Percentiles rank a stretch among this genome's conserved stretches.
These are phyloP conservation scores for Epichloe uncinata DNA, from an alignment of 2,329 filamentous ascomycete genomes.

Conservation along the genomic window DNA sequence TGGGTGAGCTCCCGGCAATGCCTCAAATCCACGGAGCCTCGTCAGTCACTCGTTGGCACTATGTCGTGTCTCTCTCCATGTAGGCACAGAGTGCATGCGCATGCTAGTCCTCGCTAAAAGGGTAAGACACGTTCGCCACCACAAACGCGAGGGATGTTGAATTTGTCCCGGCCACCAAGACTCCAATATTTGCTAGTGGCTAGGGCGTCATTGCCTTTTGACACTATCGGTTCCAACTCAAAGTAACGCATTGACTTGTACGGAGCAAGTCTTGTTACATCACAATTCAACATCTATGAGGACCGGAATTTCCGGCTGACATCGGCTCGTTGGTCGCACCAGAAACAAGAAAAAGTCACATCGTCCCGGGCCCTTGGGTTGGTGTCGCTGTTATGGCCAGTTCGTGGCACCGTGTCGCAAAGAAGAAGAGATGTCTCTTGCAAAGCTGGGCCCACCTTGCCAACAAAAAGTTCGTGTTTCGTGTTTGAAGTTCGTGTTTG, in stretches of 20 bases:
- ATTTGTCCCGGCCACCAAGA: too few relatives aligned
- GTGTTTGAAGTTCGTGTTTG: too few relatives aligned
- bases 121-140: background rate
- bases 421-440: background rate
- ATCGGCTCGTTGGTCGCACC: background rate
- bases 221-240: too few relatives aligned
- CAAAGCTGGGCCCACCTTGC: background rate
- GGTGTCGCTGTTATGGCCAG: background rate
- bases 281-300: background rate
- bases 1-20: too few relatives aligned
- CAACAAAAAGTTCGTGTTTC: too few relatives aligned
- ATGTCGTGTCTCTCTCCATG: too few relatives aligned
- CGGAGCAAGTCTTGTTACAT: background rate
- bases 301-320: background rate
- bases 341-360: background rate
- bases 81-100: too few relatives aligned
- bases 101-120: background rate
- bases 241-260: too few relatives aligned
- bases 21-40: too few relatives aligned
- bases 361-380: conserved; percentile 1
- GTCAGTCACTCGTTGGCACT: too few relatives aligned
- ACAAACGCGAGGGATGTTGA: background rate
- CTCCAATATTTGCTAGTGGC: too few relatives aligned
- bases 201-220: too few relatives aligned
- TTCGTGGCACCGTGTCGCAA: background rate